phyloP scores from a whole-genome alignment of 495 filamentous ascomycete genomes.

The Lineolata rhizophorae region DNA sequence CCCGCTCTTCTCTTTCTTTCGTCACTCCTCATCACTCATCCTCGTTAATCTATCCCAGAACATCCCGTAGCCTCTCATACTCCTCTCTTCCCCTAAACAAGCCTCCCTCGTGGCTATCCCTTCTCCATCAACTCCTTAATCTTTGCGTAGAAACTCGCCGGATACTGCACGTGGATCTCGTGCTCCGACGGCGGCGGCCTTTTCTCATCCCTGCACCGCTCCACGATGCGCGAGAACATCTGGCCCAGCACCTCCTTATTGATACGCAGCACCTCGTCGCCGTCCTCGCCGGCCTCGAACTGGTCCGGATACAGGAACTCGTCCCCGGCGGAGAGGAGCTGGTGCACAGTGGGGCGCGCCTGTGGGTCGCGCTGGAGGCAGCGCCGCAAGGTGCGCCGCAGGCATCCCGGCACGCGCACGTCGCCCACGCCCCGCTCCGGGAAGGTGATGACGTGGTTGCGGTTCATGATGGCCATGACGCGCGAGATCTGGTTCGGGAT shows the following conservation, averaged over 20 bases:
- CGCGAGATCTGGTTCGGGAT: conserved; percentile 61
- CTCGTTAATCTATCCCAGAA: too few relatives aligned
- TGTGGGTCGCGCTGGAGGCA: conserved; percentile 66
- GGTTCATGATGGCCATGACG: conserved; percentile 74
- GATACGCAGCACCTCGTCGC: conserved; percentile 41
- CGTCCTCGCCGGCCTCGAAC: conserved; percentile 25
- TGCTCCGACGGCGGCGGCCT: conserved; percentile 43
- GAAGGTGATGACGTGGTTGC: conserved; percentile 61
- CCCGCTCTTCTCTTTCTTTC: too few relatives aligned
- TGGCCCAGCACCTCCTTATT: conserved; percentile 53
- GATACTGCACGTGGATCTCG: conserved; percentile 52
- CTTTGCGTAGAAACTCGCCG: conserved; percentile 39
- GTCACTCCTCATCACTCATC: too few relatives aligned
- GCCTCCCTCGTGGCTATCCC: too few relatives aligned
- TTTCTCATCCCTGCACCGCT: conserved; percentile 38
- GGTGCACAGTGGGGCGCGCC: conserved; percentile 51
- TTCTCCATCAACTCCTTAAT: conserved; percentile 41
- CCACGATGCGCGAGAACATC: conserved; percentile 56
- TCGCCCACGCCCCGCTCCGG: conserved; percentile 54
- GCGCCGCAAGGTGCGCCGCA: conserved; percentile 49
- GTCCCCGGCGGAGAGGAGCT: conserved; percentile 50
- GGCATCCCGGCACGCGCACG: conserved; percentile 40
- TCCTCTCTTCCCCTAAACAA: too few relatives aligned
- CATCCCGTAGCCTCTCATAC: too few relatives aligned
- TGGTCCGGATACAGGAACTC: conserved; percentile 69